These are phyloP conservation scores for Nakataea oryzae DNA, from an alignment of 2,329 filamentous ascomycete genomes.

Conservation along the genomic window DNA sequence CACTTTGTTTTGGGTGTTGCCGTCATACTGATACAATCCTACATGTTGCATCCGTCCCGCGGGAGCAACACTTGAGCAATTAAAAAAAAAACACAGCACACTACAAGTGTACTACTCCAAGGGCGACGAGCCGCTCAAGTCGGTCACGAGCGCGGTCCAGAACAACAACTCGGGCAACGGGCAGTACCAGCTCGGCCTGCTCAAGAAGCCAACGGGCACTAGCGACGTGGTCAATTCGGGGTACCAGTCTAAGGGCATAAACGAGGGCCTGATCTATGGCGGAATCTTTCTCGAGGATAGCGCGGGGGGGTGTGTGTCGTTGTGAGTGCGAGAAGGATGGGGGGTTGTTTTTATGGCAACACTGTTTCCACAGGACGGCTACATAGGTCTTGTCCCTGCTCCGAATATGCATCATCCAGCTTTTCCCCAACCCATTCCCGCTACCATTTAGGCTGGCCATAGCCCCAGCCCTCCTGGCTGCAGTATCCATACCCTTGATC, in stretches of 20 bases:
- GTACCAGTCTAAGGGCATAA: slow-evolving; percentile 32
- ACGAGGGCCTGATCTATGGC: slow-evolving; percentile 39
- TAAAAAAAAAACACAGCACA: slow-evolving; percentile 25
- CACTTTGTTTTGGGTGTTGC: neutral
- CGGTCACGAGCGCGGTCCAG: slow-evolving; percentile 30
- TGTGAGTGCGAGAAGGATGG: slow-evolving; percentile 13
- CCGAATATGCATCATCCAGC: too few relatives aligned
- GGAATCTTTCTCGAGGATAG: slow-evolving; percentile 40
- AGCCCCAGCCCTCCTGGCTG: too few relatives aligned
- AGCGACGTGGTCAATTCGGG: slow-evolving; percentile 38
- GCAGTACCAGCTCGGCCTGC: slow-evolving; percentile 44
- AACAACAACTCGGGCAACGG: slow-evolving; percentile 45
- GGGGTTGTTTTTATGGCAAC: neutral
- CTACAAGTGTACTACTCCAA: slow-evolving; percentile 46
- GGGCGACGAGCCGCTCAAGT: slow-evolving; percentile 30
- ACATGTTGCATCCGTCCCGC: neutral
- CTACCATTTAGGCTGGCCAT: too few relatives aligned
- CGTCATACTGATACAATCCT: too few relatives aligned
- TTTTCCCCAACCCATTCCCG: too few relatives aligned
- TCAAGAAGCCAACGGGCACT: slow-evolving; percentile 45
- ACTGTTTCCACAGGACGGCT: too few relatives aligned
- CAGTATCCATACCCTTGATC: too few relatives aligned
- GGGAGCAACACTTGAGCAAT: neutral
- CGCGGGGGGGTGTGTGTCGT: slow-evolving; percentile 26
- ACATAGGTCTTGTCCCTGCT: too few relatives aligned